These are phyloP conservation scores for Dalechampia spathulata DNA, from an alignment of 441 rosid genomes.

Conservation along the genomic window DNA sequence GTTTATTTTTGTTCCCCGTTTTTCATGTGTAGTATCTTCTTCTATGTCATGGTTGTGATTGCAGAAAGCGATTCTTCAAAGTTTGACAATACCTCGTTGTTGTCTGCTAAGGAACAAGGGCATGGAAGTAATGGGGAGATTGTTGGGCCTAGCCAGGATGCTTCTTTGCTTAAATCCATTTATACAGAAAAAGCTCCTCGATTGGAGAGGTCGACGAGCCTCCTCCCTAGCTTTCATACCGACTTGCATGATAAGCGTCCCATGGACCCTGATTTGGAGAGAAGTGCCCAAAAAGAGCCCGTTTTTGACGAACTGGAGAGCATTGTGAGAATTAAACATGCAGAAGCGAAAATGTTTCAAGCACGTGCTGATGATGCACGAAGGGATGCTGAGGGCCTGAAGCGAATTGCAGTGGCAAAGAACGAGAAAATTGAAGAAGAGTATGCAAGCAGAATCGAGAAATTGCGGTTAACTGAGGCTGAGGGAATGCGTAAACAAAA, in stretches of 20 bases:
- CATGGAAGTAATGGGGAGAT: conserved; percentile 35
- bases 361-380: conserved; percentile 81
- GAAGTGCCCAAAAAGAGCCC: conserved; percentile 46
- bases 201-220: conserved; percentile 48
- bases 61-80: conserved; percentile 70
- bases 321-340: conserved; percentile 79
- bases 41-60: conserved; percentile 16
- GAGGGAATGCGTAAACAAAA: conserved; percentile 63
- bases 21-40: neutral
- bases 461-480: conserved; percentile 51
- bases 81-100: conserved; percentile 24
- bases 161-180: conserved; percentile 50
- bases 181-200: conserved; percentile 51
- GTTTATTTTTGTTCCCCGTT: neutral
- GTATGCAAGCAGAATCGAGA: conserved; percentile 43
- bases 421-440: conserved; percentile 77
- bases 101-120: conserved; percentile 41
- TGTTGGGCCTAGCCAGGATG: conserved; percentile 53
- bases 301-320: conserved; percentile 84
- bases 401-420: conserved; percentile 70
- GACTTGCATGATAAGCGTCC: conserved; percentile 44
- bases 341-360: conserved; percentile 92
- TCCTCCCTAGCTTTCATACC: conserved; percentile 38
- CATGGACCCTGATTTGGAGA: conserved; percentile 37
- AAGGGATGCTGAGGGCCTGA: conserved; percentile 85